Evolutionary conservation across 139 green algal genomes (phyloP).

Genomic region (Zygnema circumcarinatum): DNA sequence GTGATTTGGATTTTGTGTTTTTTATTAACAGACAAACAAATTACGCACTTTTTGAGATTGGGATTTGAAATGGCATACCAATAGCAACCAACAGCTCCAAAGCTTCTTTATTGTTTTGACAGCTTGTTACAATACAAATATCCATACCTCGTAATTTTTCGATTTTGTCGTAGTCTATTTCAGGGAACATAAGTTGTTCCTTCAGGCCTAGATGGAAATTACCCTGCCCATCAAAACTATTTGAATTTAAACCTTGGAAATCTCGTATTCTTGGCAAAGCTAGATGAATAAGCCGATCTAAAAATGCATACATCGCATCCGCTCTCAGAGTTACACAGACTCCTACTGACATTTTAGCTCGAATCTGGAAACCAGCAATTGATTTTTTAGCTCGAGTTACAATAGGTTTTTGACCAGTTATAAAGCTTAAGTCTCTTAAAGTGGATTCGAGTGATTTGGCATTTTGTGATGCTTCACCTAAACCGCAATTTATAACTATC

Average conservation of each 20-base stretch:
- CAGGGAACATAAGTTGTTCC: slow-evolving; percentile 52
- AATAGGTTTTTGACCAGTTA: slow-evolving; percentile 48
- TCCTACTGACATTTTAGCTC: slow-evolving; percentile 34
- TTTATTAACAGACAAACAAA: too few species aligned
- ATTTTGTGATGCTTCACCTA: slow-evolving; percentile 42
- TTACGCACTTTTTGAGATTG: slow-evolving; percentile 6
- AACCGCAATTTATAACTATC: slow-evolving; percentile 46
- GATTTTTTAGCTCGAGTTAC: slow-evolving; percentile 47
- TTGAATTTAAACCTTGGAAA: slow-evolving; percentile 52
- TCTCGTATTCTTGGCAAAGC: slow-evolving; percentile 49
- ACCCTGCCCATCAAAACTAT: slow-evolving; percentile 47
- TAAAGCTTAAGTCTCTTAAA: slow-evolving; percentile 31
- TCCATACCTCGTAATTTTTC: slow-evolving; percentile 54
- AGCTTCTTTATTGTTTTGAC: slow-evolving; percentile 40
- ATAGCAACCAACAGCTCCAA: slow-evolving; percentile 9
- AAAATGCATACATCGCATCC: slow-evolving; percentile 46
- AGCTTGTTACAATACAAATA: slow-evolving; percentile 52
- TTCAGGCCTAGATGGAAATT: slow-evolving; percentile 45
- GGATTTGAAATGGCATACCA: slow-evolving; percentile 39
- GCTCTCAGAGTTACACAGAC: slow-evolving; percentile 43
- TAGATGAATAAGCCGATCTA: slow-evolving; percentile 44
- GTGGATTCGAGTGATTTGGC: slow-evolving; percentile 38
- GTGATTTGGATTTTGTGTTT: too few species aligned
- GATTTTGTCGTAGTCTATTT: slow-evolving; percentile 55
- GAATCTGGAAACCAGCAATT: slow-evolving; percentile 50